These are phyloP conservation scores for Metschnikowia henanensis DNA, from an alignment of 805 yeast species.

Conservation along the genomic window DNA sequence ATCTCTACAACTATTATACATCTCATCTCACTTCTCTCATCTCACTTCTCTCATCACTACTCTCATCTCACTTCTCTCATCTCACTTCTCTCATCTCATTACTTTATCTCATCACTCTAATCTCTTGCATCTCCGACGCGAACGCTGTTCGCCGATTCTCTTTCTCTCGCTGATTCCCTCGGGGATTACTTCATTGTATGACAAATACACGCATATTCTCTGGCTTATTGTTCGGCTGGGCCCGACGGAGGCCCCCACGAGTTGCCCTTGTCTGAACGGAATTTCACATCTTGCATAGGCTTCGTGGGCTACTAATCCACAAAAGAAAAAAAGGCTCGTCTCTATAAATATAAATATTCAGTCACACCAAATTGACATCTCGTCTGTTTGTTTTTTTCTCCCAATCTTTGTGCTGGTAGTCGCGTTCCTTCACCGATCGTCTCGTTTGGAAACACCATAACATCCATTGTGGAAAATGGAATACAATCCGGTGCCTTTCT, in stretches of 20 bases:
- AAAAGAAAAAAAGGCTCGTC: too few species aligned
- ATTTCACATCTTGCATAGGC: background rate
- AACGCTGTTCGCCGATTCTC: constrained; percentile 9
- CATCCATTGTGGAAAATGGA: constrained; percentile 8
- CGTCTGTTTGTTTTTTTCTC: background rate
- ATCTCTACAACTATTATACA: background rate
- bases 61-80: constrained; percentile 4
- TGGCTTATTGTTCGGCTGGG: background rate
- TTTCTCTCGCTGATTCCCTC: constrained; percentile 10
- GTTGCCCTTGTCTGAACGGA: constrained; percentile 1
- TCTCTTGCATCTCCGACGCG: constrained; percentile 7
- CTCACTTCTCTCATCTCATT: constrained; percentile 1
- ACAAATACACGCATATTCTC: constrained; percentile 12
- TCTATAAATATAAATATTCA: too few species aligned
- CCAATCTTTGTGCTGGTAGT: background rate
- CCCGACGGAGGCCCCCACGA: background rate
- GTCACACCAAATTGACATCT: too few species aligned
- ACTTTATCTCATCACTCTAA: constrained; percentile 7
- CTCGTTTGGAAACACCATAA: background rate
- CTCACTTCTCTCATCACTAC: constrained; percentile 8
- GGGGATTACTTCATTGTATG: constrained; percentile 6
- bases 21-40: background rate
- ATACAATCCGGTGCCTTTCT: constrained; percentile 58
- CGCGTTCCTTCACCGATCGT: constrained; percentile 5
- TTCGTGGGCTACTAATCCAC: too few species aligned